Conservation (phyloP, 495 filamentous ascomycete genomes). For the Penicillium pancosmium region DNA sequence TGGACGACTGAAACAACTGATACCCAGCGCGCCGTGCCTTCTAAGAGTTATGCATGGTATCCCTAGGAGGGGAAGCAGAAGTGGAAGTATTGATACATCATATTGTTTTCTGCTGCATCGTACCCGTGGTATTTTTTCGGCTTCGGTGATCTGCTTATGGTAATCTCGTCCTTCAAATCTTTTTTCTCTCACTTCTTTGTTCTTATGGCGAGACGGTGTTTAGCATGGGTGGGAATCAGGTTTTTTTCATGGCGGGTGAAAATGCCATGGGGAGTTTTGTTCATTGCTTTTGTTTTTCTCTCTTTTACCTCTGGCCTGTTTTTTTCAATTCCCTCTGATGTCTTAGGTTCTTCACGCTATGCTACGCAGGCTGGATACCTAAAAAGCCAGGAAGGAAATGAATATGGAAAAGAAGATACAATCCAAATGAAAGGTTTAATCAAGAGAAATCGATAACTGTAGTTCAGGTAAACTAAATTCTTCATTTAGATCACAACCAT, state of each 20-base stretch:
- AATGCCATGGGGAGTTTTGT: constrained; percentile 1
- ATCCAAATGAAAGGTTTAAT: neutral
- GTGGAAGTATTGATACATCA: no score
- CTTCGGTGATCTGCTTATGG: neutral
- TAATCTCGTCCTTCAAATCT: neutral
- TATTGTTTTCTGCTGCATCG: no score
- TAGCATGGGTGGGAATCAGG: neutral
- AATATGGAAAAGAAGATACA: no score
- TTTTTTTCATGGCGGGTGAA: constrained; percentile 2
- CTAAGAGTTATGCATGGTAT: constrained; percentile 56
- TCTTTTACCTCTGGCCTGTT: constrained; percentile 2
- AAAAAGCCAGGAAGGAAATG: no score
- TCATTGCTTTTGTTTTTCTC: constrained; percentile 5
- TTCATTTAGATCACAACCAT: neutral
- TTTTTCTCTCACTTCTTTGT: neutral
- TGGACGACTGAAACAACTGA: constrained; percentile 67
- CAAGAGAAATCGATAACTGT: neutral
- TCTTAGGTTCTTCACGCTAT: neutral
- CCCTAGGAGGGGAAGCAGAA: constrained; percentile 26
- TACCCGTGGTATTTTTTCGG: no score
- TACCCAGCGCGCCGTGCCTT: constrained; percentile 47
- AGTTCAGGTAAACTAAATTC: neutral
- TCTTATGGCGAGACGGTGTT: neutral
- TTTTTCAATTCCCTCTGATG: neutral
- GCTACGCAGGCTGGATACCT: no score